Base-by-base conservation (phyloP, 306 rosid genomes). In the Fagus sylvatica region DNA sequence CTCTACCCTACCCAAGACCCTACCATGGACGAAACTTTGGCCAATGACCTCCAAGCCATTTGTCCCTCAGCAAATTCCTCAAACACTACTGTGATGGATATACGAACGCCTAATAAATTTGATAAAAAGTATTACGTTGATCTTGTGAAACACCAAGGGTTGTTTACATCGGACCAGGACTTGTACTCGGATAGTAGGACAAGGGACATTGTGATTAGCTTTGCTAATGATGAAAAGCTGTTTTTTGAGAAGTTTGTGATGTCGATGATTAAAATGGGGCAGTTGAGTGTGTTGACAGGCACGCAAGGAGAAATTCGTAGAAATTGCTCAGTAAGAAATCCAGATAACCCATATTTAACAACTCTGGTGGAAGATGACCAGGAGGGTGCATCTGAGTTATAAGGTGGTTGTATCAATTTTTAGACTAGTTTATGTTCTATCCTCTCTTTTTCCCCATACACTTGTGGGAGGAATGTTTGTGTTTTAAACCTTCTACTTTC, bases 111-210 rank as follows among this genome's bases (percentile, higher is more conserved):
- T 2, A 57, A 78, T 39, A 9, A 19, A 32, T 85, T 85, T 54
- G 88, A 85, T 69, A 85, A 85, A 74, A 81, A 75, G 65, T 85
- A 85, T 72, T 81, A 65, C 5, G 81, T 85, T 4, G 73, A 81
- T 59, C 84, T 85, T 62, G n/a, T 81, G 82, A 85, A 85, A 62
- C 79, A 79, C n/a, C 75, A 81, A 39, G 88, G 79, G 1, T 36
- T 81, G 4, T 79, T 85, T 76, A 81, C 85, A 2, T 85, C 88
- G 0, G 88, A 85, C 73, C 85, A 85, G 53, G 88, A 85, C 56
- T 59, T 85, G 64, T 81, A 74, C 74, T 61, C 57, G 0, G 43
- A 66, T 41, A 51, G 69, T 6, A 49, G 71, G 70, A 85, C 84
- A 9, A 72, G 39, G 46, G 71, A 64, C 55, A 81, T 85, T 37